A percentile compares a stretch with the other conserved stretches of the same genome.
Evolutionary conservation across 805 yeast genomes (phyloP).

Genomic region (Cyberlindnera sargentensis): DNA sequence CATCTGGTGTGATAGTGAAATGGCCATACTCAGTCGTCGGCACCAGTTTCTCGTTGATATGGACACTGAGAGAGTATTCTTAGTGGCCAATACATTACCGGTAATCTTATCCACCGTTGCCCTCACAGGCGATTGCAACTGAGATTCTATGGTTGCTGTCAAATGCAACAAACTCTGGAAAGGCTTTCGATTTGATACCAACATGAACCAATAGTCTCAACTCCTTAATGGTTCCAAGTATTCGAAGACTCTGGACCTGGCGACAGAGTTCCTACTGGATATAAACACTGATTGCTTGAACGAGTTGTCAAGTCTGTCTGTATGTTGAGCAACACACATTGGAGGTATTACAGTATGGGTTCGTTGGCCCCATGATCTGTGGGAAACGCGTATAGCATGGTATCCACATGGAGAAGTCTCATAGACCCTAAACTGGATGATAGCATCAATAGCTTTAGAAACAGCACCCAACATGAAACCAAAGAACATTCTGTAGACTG

Average conservation of each 20-base stretch:
- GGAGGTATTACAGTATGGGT: constrained; percentile 51
- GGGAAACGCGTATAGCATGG: constrained; percentile 46
- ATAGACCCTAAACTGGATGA: constrained; percentile 65
- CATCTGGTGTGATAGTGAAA: constrained; percentile 28
- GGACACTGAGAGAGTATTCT: constrained; percentile 27
- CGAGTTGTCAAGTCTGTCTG: constrained; percentile 12
- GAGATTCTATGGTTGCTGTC: constrained; percentile 51
- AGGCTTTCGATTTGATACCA: constrained; percentile 60
- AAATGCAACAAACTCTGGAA: constrained; percentile 50
- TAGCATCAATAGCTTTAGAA: constrained; percentile 12
- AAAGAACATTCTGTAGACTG: constrained; percentile 61
- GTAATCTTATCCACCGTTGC: constrained; percentile 26
- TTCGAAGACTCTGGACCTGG: constrained; percentile 31
- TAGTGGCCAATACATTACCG: constrained; percentile 23
- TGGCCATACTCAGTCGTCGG: constrained; percentile 29
- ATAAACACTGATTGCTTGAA: constrained; percentile 27
- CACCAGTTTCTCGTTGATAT: constrained; percentile 1
- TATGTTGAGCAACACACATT: constrained; percentile 53
- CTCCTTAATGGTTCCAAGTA: constrained; percentile 36
- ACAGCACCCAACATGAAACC: constrained; percentile 62
- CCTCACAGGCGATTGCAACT: constrained; percentile 33
- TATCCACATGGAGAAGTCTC: constrained; percentile 69
- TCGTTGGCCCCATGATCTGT: constrained; percentile 36
- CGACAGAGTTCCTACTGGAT: constrained; percentile 27
- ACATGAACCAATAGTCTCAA: constrained; percentile 38